Conservation (phyloP, 352 stramenopile species). For the Pythium angustatum region DNA sequence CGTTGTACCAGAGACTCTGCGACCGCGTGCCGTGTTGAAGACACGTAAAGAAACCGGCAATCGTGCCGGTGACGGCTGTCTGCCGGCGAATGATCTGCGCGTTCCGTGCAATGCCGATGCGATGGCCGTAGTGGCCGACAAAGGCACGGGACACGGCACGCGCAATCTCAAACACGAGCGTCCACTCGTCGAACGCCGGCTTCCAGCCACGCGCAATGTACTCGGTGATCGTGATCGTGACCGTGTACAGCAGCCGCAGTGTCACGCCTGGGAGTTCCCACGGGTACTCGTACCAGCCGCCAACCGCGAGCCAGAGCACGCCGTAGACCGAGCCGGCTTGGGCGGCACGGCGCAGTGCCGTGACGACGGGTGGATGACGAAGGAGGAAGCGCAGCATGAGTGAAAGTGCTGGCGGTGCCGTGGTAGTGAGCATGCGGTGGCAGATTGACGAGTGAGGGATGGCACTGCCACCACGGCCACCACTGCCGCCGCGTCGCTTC, state of each 20-base stretch:
- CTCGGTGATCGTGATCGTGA: constrained; percentile 10
- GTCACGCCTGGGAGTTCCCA: constrained; percentile 20
- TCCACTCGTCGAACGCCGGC: constrained; percentile 28
- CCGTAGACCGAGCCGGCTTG: constrained; percentile 22
- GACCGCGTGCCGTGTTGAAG: constrained; percentile 14
- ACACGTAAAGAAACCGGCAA: constrained; percentile 18
- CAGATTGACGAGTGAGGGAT: neutral
- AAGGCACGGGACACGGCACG: constrained; percentile 13
- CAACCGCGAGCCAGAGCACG: constrained; percentile 17
- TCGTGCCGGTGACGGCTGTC: constrained; percentile 17
- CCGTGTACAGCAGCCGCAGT: constrained; percentile 16
- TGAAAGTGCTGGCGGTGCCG: no score
- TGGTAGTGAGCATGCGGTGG: neutral
- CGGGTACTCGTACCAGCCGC: constrained; percentile 21
- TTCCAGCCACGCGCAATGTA: constrained; percentile 29
- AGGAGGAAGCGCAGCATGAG: constrained; percentile 12
- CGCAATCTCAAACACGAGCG: constrained; percentile 26
- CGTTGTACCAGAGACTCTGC: constrained; percentile 14
- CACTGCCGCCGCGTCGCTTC: no score
- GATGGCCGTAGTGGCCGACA: constrained; percentile 23
- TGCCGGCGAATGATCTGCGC: constrained; percentile 24
- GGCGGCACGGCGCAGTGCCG: constrained; percentile 9
- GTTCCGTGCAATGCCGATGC: constrained; percentile 10
- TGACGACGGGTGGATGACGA: neutral
- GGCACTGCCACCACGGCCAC: no score